These are phyloP conservation scores for Puccinellia tenuiflora DNA, from an alignment of 176 grass and related monocot genomes.

Conservation along the genomic window DNA sequence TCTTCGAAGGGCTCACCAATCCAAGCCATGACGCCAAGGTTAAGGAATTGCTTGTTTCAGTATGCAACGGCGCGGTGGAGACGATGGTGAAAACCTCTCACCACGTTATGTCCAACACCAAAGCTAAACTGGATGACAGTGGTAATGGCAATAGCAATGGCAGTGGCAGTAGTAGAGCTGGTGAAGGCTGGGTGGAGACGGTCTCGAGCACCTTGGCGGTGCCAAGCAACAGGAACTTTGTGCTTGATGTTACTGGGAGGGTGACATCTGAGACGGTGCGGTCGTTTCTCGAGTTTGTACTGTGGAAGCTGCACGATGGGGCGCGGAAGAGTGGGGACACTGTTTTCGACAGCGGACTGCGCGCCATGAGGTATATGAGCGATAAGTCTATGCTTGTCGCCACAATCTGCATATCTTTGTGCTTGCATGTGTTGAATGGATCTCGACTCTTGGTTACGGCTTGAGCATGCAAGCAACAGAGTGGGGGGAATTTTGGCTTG, in stretches of 20 bases:
- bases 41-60: slow-evolving; percentile 65
- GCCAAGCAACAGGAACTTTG: slow-evolving; percentile 74
- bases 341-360: slow-evolving; percentile 35
- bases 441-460: slow-evolving; percentile 43
- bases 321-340: slow-evolving; percentile 36
- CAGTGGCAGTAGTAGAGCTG: neutral
- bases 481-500: neutral
- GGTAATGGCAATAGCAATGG: neutral
- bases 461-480: slow-evolving; percentile 9
- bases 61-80: slow-evolving; percentile 81
- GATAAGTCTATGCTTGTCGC: slow-evolving; percentile 65
- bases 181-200: slow-evolving; percentile 54
- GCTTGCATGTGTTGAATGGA: slow-evolving; percentile 65
- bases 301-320: slow-evolving; percentile 67
- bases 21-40: slow-evolving; percentile 63
- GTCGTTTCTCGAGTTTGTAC: slow-evolving; percentile 83
- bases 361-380: slow-evolving; percentile 56
- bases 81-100: slow-evolving; percentile 88
- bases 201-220: slow-evolving; percentile 63
- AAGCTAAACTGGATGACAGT: neutral
- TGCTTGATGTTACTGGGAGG: slow-evolving; percentile 88
- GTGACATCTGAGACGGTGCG: slow-evolving; percentile 90
- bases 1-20: slow-evolving; percentile 87
- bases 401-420: slow-evolving; percentile 71
- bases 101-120: slow-evolving; percentile 41